phyloP scores from a whole-genome alignment of 2,329 filamentous ascomycete genomes.

The Pseudocercospora pini-densiflorae region DNA sequence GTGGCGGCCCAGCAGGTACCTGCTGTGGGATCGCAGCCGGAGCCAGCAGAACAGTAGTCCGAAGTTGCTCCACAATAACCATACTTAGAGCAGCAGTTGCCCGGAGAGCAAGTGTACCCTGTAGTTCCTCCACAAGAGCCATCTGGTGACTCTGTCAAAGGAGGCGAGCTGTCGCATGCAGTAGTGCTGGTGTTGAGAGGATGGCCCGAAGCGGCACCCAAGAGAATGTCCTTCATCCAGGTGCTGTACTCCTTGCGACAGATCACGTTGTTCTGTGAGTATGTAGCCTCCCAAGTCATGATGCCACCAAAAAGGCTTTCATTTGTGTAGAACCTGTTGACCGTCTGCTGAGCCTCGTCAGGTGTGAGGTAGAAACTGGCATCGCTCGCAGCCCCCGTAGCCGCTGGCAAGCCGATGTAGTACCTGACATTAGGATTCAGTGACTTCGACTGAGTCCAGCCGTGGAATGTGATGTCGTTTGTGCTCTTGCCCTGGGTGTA shows the following conservation, averaged over 20 bases:
- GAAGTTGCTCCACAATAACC: not conserved
- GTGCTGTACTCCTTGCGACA: slow-evolving; percentile 51
- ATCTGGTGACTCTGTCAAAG: not conserved
- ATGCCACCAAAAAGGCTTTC: slow-evolving; percentile 59
- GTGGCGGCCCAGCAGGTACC: not conserved
- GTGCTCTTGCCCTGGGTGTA: slow-evolving; percentile 37
- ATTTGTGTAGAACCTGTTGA: slow-evolving; percentile 47
- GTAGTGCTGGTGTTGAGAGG: slow-evolving; percentile 8
- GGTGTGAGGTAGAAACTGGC: slow-evolving; percentile 51
- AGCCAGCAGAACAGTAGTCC: not conserved
- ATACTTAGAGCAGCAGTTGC: slow-evolving; percentile 5
- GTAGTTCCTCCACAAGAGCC: not conserved
- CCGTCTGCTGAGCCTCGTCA: slow-evolving; percentile 50
- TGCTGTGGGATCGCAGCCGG: not conserved
- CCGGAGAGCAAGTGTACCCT: not conserved
- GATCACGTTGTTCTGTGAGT: slow-evolving; percentile 40
- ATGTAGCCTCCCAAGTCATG: slow-evolving; percentile 64
- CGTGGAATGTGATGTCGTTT: slow-evolving; percentile 31
- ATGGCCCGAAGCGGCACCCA: slow-evolving; percentile 4
- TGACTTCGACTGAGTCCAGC: slow-evolving; percentile 48
- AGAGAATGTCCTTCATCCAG: slow-evolving; percentile 54
- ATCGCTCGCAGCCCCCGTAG: slow-evolving; percentile 39
- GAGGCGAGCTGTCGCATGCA: not conserved
- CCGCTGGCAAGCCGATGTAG: slow-evolving; percentile 55
- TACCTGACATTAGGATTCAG: slow-evolving; percentile 53